phyloP scores from a whole-genome alignment of 768 basidiomycete species.

The Pleurotus platypus region DNA sequence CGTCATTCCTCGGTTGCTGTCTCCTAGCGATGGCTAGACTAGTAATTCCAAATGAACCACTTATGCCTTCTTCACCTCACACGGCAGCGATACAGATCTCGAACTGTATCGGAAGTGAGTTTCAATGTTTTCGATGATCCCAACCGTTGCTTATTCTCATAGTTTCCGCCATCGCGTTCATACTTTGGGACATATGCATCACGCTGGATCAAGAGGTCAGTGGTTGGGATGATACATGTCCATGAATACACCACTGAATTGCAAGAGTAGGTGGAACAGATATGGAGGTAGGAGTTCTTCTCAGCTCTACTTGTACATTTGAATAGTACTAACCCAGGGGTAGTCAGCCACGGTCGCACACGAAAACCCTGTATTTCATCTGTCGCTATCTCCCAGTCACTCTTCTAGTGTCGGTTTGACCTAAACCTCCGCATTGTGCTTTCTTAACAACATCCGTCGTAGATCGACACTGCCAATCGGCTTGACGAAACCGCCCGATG shows the following conservation, averaged over 20 bases:
- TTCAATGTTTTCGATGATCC: no score
- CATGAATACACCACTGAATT: background rate
- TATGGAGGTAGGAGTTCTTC: background rate
- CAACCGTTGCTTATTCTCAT: no score
- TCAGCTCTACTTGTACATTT: background rate
- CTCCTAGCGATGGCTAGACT: no score
- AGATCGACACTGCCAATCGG: background rate
- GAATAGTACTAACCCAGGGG: background rate
- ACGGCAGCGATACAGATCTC: no score
- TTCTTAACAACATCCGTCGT: background rate
- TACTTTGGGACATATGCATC: conserved; percentile 11
- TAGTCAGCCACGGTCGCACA: background rate
- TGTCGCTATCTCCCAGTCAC: background rate
- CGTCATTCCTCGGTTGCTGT: no score
- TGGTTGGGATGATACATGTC: background rate
- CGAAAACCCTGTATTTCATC: background rate
- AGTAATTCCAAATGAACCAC: no score
- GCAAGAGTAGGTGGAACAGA: background rate
- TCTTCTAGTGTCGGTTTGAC: background rate
- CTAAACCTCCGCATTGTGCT: no score
- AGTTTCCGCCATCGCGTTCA: conserved; percentile 5
- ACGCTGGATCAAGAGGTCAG: conserved; percentile 6
- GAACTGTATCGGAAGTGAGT: no score
- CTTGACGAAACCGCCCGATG: background rate
- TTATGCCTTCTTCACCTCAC: no score